Evolutionary conservation across 2,329 filamentous ascomycete species (phyloP).

Genomic region (Talaromyces sp.): DNA sequence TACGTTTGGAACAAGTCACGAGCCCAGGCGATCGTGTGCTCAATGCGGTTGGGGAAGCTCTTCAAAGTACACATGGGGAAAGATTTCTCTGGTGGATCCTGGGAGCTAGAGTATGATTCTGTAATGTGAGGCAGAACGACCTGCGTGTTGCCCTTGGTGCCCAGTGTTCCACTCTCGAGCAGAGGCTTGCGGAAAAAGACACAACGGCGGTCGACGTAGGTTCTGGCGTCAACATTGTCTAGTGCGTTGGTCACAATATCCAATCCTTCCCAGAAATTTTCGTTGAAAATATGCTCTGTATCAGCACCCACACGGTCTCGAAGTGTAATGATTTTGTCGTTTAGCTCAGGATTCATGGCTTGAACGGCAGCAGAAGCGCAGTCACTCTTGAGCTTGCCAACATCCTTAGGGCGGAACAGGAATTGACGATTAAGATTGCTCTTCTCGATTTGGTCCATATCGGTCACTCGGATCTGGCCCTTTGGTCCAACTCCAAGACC

Average conservation of each 20-base stretch:
- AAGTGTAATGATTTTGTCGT: constrained; percentile 76
- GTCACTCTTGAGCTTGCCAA: constrained; percentile 94
- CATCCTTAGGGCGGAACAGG: constrained; percentile 87
- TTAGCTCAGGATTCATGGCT: constrained; percentile 89
- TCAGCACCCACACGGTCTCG: constrained; percentile 88
- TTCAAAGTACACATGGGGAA: constrained; percentile 98
- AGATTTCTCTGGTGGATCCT: constrained; percentile 95
- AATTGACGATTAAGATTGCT: constrained; percentile 98
- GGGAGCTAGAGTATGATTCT: constrained; percentile 94
- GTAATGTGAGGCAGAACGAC: constrained; percentile 87
- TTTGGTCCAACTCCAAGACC: constrained; percentile 82
- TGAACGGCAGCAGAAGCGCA: constrained; percentile 85
- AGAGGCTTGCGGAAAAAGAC: constrained; percentile 98
- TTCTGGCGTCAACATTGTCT: constrained; percentile 94
- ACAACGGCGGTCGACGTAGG: constrained; percentile 91
- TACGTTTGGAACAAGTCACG: constrained; percentile 91
- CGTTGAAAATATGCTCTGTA: constrained; percentile 91
- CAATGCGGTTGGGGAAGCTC: constrained; percentile 96
- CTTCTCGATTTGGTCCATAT: constrained; percentile 98
- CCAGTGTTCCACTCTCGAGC: constrained; percentile 94
- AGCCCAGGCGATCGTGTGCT: constrained; percentile 98
- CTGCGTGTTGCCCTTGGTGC: constrained; percentile 97
- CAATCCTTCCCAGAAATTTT: constrained; percentile 79
- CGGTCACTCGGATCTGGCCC: constrained; percentile 86
- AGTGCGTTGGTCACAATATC: constrained; percentile 95